Evolutionary conservation across 1,284 basidiomycete genomes (phyloP), one percentile per base, ranked within the genome.

Genomic region (Erythrobasidium hasegawianum): DNA sequence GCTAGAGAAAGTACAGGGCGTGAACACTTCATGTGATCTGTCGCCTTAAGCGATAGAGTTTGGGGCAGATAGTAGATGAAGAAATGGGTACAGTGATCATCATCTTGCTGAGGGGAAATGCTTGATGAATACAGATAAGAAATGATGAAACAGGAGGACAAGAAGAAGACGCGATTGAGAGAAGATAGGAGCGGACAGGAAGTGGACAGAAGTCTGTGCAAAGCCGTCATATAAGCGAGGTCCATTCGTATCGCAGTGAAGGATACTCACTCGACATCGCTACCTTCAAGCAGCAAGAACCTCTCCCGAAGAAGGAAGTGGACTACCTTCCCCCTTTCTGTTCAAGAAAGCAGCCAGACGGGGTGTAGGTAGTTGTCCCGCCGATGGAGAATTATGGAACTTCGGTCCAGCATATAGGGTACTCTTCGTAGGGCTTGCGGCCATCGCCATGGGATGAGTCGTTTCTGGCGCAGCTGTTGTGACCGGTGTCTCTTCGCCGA

Each of bases 321-420:
- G 43, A 14, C 43, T 47, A 47, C 43, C 16, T 14, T 64, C 60
- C 24, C 52, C 2, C 22, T 55, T 56, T 20, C 62, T 33, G 38
- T 58, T 65, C 62, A 65, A 47, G 38, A 65, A 52, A n/a, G 62
- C 62, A 2, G 62, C 62, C 2, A 65, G 33, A 3, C 40, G 24
- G 20, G 68, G 68, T 2, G 68, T 60, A 26, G 68, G 68, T 10
- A 69, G 47, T 29, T 58, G 43, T 7, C 33, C 39, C n/a, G 68
- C 62, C 13, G 50, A 54, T 24, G 68, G 68, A 10, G 68, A 69
- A 38, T 69, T 69, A 45, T 69, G 68, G 38, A 69, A 69, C n/a
- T 69, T 58, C 16, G 68, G 68, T 1, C 68, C 68, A 16, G 68
- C 68, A 54, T 69, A 69, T 2, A 65, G 62, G 22, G 41, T 40